Conservation (phyloP, 108 stramenopile species). For the Discostella stelligeroides region DNA sequence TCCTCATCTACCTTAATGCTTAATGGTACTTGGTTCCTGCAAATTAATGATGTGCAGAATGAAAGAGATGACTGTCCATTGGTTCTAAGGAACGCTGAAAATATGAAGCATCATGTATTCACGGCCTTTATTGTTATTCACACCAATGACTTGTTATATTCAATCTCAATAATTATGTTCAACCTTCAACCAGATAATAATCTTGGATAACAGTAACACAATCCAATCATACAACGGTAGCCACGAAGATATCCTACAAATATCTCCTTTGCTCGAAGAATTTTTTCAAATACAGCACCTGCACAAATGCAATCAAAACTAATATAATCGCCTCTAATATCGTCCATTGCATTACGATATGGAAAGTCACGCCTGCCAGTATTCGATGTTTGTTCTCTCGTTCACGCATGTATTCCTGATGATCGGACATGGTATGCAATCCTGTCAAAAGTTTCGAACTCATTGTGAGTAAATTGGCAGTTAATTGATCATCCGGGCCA, state of each 20-base stretch:
- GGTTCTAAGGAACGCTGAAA: no score
- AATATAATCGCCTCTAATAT: conserved; percentile 74
- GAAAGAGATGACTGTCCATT: no score
- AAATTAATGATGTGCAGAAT: no score
- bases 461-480: conserved; percentile 33
- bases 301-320: conserved; percentile 65
- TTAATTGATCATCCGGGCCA: conserved; percentile 66
- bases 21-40: no score
- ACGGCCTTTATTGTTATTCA: no score
- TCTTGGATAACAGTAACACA: no score
- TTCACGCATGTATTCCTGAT: conserved; percentile 74
- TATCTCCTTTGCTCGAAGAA: conserved; percentile 83
- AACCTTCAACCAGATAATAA: no score
- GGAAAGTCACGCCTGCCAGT: conserved; percentile 58
- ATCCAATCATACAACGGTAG: no score
- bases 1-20: no score
- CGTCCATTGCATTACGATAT: conserved; percentile 68
- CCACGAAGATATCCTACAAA: conserved; percentile 42
- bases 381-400: conserved; percentile 67
- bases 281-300: conserved; percentile 82
- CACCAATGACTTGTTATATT: no score
- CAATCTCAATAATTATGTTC: no score
- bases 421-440: conserved; percentile 62
- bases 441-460: conserved; percentile 31
- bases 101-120: no score